Base-by-base conservation (phyloP, 352 stramenopile genomes). In the Phytophthora brassicae region DNA sequence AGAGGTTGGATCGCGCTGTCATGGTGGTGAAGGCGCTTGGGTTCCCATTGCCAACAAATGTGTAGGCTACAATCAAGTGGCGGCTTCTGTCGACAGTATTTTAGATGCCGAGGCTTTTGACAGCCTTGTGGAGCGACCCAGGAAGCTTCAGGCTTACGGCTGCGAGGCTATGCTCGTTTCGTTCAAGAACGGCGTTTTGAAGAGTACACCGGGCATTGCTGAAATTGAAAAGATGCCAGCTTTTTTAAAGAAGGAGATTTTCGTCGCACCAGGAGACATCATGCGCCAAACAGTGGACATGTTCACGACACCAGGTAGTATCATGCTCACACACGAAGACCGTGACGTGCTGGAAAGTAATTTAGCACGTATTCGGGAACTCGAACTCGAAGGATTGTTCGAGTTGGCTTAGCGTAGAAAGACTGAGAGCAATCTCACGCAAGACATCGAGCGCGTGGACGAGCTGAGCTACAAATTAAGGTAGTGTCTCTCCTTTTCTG, bases 11-110 rank as follows among this genome's bases (percentile, higher is more conserved):
- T 94, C 94, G 38, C 88, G 96, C n/a, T 97, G 92, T 67, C 95
- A 98, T 68, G 96, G 95, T 19, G 96, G 93, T 20, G 94, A 99
- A 81, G 95, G 94, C 45, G 95, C 88, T 23, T 98, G 95, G 94
- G 69, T 93, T 14, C 88, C 92, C 1, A 93, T 98, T 39, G 89
- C 87, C 22, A 83, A 96, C 57, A 88, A 84, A 53, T 98, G 81
- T 72, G 97, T 94, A 8, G 88, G 88, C 19, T 98, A 98, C 75
- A 97, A 96, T 56, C 95, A 98, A 77, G 89, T 98, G 16, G 87
- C 97, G 60, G 88, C 77, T 0, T 84, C 92, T 23, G 85, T 96
- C 22, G 89, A 98, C 72, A 82, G 79, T 28, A 91, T 95, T 41
- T 63, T 93, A 44, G 70, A 88, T 38, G 54, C 57, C 0, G 63